phyloP scores from a whole-genome alignment of 2,329 filamentous ascomycete genomes.

The Clonostachys chloroleuca region DNA sequence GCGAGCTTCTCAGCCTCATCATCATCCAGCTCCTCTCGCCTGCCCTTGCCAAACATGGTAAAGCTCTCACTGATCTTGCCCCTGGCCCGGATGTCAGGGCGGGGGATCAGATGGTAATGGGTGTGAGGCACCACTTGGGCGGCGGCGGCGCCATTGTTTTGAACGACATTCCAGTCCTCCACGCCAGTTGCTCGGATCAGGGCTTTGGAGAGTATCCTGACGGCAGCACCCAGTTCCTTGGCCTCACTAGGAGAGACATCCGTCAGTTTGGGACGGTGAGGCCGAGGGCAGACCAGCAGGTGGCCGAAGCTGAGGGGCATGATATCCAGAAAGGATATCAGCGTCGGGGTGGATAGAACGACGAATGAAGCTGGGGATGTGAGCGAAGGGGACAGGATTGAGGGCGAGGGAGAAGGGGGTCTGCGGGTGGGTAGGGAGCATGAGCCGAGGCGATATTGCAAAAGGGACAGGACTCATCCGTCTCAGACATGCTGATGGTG shows the following conservation, averaged over 20 bases:
- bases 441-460: slow-evolving; percentile 53
- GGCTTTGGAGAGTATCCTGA: slow-evolving; percentile 70
- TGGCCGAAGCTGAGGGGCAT: slow-evolving; percentile 82
- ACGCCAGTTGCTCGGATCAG: slow-evolving; percentile 66
- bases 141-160: slow-evolving; percentile 88
- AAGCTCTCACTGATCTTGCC: slow-evolving; percentile 58
- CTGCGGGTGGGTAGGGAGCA: slow-evolving; percentile 35
- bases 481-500: not conserved
- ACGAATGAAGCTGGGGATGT: slow-evolving; percentile 50
- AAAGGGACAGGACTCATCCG: slow-evolving; percentile 46
- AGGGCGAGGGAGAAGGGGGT: slow-evolving; percentile 31
- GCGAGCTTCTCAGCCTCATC: slow-evolving; percentile 64
- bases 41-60: slow-evolving; percentile 77
- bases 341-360: slow-evolving; percentile 70
- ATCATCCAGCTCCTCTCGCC: slow-evolving; percentile 70
- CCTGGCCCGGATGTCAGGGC: slow-evolving; percentile 62
- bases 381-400: slow-evolving; percentile 21
- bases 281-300: slow-evolving; percentile 73
- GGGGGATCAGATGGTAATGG: slow-evolving; percentile 90
- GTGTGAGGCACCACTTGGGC: slow-evolving; percentile 92
- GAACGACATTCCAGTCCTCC: slow-evolving; percentile 90
- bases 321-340: slow-evolving; percentile 91
- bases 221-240: slow-evolving; percentile 59
- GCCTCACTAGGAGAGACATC: slow-evolving; percentile 63
- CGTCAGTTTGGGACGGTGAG: slow-evolving; percentile 73